Base-by-base conservation (phyloP, 2,329 filamentous ascomycete species). In the Fusarium continuum region DNA sequence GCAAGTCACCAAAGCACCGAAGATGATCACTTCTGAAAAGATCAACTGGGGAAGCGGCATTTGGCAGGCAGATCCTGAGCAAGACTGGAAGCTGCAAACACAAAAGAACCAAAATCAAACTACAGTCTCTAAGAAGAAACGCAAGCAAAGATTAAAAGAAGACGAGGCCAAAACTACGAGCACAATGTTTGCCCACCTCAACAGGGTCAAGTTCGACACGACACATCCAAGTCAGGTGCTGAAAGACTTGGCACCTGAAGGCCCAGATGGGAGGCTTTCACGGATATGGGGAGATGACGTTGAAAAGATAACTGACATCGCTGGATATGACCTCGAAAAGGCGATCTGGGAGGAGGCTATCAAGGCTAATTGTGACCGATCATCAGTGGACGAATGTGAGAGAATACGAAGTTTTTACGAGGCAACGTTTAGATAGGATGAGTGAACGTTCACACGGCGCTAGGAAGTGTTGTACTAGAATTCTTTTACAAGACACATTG, bases 51-150 rank as follows among this genome's bases (percentile, higher is more conserved):
- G 68, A 0, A 70, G 68, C 19, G 68, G 68, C 0, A 70, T 70
- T 14, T 70, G 68, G 68, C 68, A 70, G 23, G 68, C 68, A 3
- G 68, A 70, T 32, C 68, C 68, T 2, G 63, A 70, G 8, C 45
- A 61, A 9, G 68, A 70, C 6, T 70, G 65, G 68, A 57, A 54
- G 6, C 13, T 48, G 1, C 34, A 61, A 11, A 25, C 7, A 20
- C 16, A 49, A 3, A n/a, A 38, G 3, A 13, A 8, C 4, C 14
- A 29, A 2, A 23, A 38, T 1, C 29, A 11, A 6, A 48, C 54
- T 0, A 25, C 4, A 0, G 17, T 34, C 2, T 35, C 38, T 1
- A 5, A 22, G 4, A 32, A 38, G 4, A 51, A 25, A 6, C 10
- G 16, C 4, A 47, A n/a, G 8, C 10, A 23, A 1, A 45, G 48